Base-by-base conservation (phyloP, 2,329 filamentous ascomycete genomes). In the Amesomyces nigricolor region DNA sequence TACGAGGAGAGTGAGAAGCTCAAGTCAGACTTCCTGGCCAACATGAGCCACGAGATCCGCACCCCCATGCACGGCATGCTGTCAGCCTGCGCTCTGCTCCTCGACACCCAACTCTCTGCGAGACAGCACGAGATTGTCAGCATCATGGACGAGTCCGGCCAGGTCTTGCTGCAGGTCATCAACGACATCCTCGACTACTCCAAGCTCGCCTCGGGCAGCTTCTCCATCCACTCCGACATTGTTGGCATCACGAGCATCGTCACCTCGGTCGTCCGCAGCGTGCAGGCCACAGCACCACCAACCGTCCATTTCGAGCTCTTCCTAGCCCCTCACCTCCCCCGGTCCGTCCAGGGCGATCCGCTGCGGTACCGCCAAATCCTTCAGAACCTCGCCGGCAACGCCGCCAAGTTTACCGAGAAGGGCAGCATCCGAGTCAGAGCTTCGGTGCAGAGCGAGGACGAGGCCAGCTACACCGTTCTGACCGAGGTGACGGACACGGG, bases 401-500 rank as follows among this genome's bases (percentile, higher is more conserved):
- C 81, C 1, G 75, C 76, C 43, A 86, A 86, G 59, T 85, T 85
- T 61, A 85, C 82, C 4, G 78, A 83, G 19, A 67, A 72, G 32
- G 81, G 81, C 0, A 73, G 72, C 54, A 74, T 85, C 35, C 68
- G 70, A 1, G 70, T 84, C 10, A 63, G 67, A 2, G 71, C 72
- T 0, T 70, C 68, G 0, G 66, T 77, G 6, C 54, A 72, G 2
- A 59, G 65, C 1, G 72, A 80, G 39, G 70, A 76, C 39, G 67
- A 72, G 1, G 69, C 68, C 6, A 67, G 65, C 2, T 81, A 73
- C 57, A 69, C 67, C 1, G 72, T 85, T n/a, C 64, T 74, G 29
- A 78, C 78, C 61, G 80, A 81, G 0, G 80, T 94, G 4, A 82
- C 87, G 66, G 89, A 94, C 63, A 89, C 87, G 0, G 89, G 89